phyloP scores from a whole-genome alignment of 2,329 filamentous ascomycete genomes.

The Colletotrichum sublineola region DNA sequence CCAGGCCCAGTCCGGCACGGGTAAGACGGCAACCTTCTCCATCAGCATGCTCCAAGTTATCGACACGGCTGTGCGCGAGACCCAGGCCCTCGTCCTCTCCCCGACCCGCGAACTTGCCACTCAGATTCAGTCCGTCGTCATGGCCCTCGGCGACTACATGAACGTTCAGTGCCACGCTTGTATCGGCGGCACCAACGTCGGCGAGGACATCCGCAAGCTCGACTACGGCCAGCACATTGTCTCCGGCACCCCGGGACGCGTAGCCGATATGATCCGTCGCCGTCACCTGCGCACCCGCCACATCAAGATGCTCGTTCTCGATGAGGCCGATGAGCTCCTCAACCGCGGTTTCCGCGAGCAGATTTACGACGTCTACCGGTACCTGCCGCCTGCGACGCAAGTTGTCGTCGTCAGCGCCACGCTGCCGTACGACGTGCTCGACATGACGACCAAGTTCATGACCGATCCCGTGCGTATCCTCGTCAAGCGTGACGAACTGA shows the following conservation, averaged over 20 bases:
- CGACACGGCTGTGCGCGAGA: conserved; percentile 91
- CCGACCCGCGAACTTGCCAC: conserved; percentile 97
- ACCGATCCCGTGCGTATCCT: conserved; percentile 96
- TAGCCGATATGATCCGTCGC: conserved; percentile 75
- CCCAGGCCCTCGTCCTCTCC: conserved; percentile 93
- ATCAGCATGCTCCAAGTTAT: conserved; percentile 97
- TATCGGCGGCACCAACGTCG: conserved; percentile 97
- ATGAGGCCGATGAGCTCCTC: conserved; percentile 75
- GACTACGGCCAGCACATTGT: conserved; percentile 99
- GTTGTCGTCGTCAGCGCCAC: conserved; percentile 99
- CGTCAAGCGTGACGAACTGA: conserved; percentile 98
- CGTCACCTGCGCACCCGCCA: conserved; percentile 70
- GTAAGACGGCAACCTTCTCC: conserved; percentile 96
- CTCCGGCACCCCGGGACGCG: conserved; percentile 95
- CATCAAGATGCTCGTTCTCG: conserved; percentile 74
- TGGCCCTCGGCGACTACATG: conserved; percentile 99
- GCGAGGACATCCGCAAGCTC: conserved; percentile 97
- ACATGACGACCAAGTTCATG: conserved; percentile 99
- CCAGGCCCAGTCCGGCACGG: conserved; percentile 96
- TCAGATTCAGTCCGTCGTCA: conserved; percentile 98
- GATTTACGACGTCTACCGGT: conserved; percentile 99
- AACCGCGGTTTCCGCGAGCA: conserved; percentile 98
- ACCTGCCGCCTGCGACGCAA: conserved; percentile 95
- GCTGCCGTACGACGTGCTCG: conserved; percentile 95
- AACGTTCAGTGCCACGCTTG: conserved; percentile 99